Conservation (phyloP, 192 early-diverging fungal genomes). For the Coemansia sp. region DNA sequence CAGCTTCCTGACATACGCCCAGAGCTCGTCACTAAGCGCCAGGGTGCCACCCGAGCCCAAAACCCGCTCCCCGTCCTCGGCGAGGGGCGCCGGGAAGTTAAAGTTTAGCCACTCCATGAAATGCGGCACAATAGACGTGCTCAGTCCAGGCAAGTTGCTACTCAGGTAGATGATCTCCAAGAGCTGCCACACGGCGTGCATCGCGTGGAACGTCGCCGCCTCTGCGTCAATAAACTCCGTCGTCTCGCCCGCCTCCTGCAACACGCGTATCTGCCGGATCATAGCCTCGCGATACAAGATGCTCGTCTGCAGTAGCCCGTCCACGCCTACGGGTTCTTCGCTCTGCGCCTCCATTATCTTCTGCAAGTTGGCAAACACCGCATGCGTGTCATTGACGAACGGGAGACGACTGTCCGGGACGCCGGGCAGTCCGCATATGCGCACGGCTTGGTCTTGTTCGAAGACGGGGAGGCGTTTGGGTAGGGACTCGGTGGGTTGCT, state of each 20-base stretch:
- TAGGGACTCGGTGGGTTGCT: constrained; percentile 20
- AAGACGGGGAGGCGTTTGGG: neutral
- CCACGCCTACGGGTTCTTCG: neutral
- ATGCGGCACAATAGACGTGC: constrained; percentile 22
- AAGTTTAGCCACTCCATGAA: constrained; percentile 52
- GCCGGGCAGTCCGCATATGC: constrained; percentile 14
- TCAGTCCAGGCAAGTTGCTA: constrained; percentile 26
- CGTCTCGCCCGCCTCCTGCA: constrained; percentile 16
- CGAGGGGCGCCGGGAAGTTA: constrained; percentile 40
- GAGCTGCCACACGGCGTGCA: constrained; percentile 51
- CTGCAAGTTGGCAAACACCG: constrained; percentile 42
- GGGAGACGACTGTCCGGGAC: constrained; percentile 29
- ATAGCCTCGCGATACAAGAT: constrained; percentile 48
- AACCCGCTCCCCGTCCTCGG: constrained; percentile 29
- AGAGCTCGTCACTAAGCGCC: constrained; percentile 12
- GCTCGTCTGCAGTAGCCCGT: constrained; percentile 27
- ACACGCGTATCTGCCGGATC: constrained; percentile 33
- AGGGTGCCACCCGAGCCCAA: constrained; percentile 4
- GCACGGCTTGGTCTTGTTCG: constrained; percentile 33
- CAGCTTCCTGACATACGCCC: constrained; percentile 36
- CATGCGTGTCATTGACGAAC: constrained; percentile 50
- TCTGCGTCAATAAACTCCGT: constrained; percentile 22
- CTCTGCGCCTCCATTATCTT: constrained; percentile 14
- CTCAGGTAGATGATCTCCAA: constrained; percentile 46
- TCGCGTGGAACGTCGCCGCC: constrained; percentile 31